Evolutionary conservation across 345 rosid genomes (phyloP).

Genomic region (Populus pruinosa): DNA sequence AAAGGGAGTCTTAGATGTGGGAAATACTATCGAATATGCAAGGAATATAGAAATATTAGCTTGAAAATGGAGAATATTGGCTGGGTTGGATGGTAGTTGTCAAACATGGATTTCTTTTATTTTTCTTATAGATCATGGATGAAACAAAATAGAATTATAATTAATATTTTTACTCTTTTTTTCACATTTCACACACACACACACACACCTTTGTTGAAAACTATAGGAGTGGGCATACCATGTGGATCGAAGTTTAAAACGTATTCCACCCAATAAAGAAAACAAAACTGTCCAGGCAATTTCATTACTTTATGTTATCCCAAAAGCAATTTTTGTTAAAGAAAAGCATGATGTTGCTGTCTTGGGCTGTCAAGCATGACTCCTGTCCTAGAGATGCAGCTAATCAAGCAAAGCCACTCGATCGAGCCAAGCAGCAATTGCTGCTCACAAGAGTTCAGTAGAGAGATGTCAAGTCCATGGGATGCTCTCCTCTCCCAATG

Average conservation of each 20-base stretch:
- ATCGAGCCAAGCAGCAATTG: conserved; percentile 4
- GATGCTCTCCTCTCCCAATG: conserved; percentile 8
- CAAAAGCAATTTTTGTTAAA: not conserved
- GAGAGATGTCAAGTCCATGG: conserved; percentile 19
- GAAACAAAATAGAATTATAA: not conserved
- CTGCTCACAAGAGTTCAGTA: not conserved
- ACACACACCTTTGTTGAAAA: too few species aligned
- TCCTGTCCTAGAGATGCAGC: not conserved
- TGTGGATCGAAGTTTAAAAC: not conserved
- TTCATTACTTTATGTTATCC: not conserved
- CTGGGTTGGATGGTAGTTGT: not conserved
- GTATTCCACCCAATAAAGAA: not conserved
- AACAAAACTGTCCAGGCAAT: not conserved
- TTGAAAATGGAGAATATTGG: not conserved
- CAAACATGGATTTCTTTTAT: too few species aligned
- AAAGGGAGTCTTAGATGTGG: not conserved
- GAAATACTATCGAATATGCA: conserved; percentile 16
- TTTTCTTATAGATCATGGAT: too few species aligned
- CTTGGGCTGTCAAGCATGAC: conserved; percentile 21
- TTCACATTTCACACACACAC: too few species aligned
- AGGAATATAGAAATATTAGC: not conserved
- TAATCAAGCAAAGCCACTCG: not conserved
- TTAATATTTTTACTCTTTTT: not conserved
- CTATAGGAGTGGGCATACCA: not conserved
- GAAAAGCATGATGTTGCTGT: not conserved